A percentile compares a stretch with the other conserved stretches of the same genome.
Evolutionary conservation across 2,329 filamentous ascomycete genomes (phyloP).

Genomic region (Chaetomium olivaceum): DNA sequence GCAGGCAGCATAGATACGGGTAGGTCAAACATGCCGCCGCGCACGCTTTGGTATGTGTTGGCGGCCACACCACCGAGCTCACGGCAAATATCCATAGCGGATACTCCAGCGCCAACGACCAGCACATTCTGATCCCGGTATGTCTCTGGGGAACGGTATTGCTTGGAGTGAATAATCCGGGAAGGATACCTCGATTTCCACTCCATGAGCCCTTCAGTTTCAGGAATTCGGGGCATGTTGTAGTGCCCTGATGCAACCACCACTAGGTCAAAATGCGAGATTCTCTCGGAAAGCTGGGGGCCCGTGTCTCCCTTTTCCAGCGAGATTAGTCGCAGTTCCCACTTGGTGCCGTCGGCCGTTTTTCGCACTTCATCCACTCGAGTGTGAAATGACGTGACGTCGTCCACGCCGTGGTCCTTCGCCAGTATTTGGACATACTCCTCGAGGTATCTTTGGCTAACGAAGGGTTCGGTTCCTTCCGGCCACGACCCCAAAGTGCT

Average conservation of each 20-base stretch:
- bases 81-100: conserved; percentile 45
- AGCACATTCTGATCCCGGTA: conserved; percentile 45
- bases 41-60: conserved; percentile 52
- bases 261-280: conserved; percentile 60
- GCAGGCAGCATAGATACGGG: conserved; percentile 54
- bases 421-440: conserved; percentile 64
- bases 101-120: conserved; percentile 54
- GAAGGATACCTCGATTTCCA: conserved; percentile 58
- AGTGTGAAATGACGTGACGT: conserved; percentile 56
- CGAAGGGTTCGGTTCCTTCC: conserved; percentile 58
- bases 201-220: conserved; percentile 56
- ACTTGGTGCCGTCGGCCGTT: conserved; percentile 42
- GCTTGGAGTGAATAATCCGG: conserved; percentile 67
- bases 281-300: conserved; percentile 36
- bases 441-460: conserved; percentile 57
- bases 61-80: conserved; percentile 43
- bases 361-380: conserved; percentile 57
- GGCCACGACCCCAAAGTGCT: conserved; percentile 55
- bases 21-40: conserved; percentile 62
- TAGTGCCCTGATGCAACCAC: conserved; percentile 70
- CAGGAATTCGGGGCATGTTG: conserved; percentile 61
- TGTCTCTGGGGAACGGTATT: conserved; percentile 62
- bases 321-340: conserved; percentile 53
- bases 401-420: conserved; percentile 49
- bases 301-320: conserved; percentile 37